These are phyloP conservation scores for Magnusiomyces magnusii DNA, from an alignment of 1,139 yeast genomes.

Conservation along the genomic window DNA sequence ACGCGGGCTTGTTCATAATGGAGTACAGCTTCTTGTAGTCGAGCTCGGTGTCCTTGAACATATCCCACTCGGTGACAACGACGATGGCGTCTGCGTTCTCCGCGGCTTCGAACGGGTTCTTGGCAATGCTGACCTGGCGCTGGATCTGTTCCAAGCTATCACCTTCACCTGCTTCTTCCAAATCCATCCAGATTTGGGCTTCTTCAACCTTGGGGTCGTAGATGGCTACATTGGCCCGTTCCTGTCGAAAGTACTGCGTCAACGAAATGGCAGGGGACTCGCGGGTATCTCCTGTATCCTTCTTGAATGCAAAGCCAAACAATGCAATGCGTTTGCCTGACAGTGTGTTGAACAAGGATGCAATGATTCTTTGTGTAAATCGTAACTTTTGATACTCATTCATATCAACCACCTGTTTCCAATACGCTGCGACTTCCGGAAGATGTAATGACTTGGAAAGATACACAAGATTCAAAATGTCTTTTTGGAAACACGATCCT, in stretches of 20 bases:
- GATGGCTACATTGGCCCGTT: conserved; percentile 23
- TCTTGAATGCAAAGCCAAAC: conserved; percentile 29
- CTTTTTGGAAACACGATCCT: conserved; percentile 29
- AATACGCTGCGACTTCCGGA: conserved; percentile 29
- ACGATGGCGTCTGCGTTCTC: conserved; percentile 27
- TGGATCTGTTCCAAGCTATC: conserved; percentile 19
- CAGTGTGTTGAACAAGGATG: conserved; percentile 25
- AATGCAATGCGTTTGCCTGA: conserved; percentile 26
- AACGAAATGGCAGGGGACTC: conserved; percentile 28
- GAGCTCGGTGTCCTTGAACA: conserved; percentile 22
- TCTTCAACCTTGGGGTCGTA: conserved; percentile 30
- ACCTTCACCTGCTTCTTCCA: conserved; percentile 20
- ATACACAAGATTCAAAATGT: conserved; percentile 26
- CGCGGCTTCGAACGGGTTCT: conserved; percentile 25
- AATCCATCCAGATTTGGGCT: conserved; percentile 26
- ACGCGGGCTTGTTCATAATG: conserved; percentile 27
- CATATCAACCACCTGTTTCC: conserved; percentile 29
- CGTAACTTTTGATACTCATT: conserved; percentile 28
- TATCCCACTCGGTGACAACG: conserved; percentile 30
- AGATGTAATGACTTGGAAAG: conserved; percentile 27
- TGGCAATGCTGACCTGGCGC: conserved; percentile 20
- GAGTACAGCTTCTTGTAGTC: conserved; percentile 26
- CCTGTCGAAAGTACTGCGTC: conserved; percentile 25
- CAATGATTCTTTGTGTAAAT: conserved; percentile 25
- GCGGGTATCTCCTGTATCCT: conserved; percentile 29